These are phyloP conservation scores for Chlamydomonas sphaeroides DNA, from an alignment of 139 green algal species.

Conservation along the genomic window DNA sequence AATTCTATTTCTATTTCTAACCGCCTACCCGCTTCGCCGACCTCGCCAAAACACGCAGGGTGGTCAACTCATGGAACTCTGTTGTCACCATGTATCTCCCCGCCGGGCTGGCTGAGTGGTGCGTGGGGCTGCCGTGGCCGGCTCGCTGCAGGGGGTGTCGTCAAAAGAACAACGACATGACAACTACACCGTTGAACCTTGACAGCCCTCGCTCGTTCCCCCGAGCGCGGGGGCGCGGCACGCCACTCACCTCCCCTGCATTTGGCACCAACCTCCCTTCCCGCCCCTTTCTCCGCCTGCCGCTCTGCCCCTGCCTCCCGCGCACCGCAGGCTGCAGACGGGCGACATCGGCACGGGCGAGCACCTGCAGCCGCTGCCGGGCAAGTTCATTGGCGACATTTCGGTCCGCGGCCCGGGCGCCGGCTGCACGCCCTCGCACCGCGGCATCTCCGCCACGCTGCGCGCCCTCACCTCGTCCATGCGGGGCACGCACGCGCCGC, in stretches of 20 bases:
- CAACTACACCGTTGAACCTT: no score
- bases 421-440: neutral
- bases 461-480: conserved; percentile 1
- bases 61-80: neutral
- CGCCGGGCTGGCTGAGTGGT: neutral
- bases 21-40: no score
- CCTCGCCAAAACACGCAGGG: no score
- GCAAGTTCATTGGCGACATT: conserved; percentile 9
- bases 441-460: conserved; percentile 7
- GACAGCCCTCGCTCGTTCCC: no score
- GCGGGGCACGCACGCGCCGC: neutral
- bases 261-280: no score
- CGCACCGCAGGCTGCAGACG: conserved; percentile 1
- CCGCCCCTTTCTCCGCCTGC: no score
- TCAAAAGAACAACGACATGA: no score
- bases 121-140: neutral
- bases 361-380: neutral
- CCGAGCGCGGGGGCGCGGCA: no score
- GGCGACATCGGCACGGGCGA: neutral
- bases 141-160: no score
- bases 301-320: no score
- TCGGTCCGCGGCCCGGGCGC: neutral
- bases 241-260: no score
- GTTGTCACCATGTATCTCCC: neutral
- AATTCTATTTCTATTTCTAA: no score